phyloP scores from a whole-genome alignment of 805 yeast genomes.

The Starmerella davenportii region DNA sequence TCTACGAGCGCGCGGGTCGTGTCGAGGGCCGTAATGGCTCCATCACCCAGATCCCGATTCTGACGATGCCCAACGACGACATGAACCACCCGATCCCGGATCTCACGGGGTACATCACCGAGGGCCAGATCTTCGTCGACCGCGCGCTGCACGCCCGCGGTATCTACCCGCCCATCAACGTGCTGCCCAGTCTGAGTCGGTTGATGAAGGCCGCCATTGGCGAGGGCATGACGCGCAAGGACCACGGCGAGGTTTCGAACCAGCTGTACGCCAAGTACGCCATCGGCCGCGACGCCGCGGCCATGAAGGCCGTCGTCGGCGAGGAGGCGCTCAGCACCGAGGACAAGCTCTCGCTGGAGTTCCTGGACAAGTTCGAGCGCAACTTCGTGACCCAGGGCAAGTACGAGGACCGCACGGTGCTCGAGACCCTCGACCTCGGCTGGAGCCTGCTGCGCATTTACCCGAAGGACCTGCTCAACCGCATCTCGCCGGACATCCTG shows the following conservation, averaged over 20 bases:
- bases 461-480: constrained; percentile 96
- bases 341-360: constrained; percentile 92
- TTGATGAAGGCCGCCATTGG: constrained; percentile 99
- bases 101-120: constrained; percentile 98
- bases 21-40: constrained; percentile 99
- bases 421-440: constrained; percentile 92
- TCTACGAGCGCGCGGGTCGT: constrained; percentile 99
- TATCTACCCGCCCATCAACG: constrained; percentile 97
- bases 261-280: constrained; percentile 98
- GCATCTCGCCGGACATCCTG: constrained; percentile 93
- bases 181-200: constrained; percentile 90
- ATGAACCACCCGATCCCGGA: constrained; percentile 99
- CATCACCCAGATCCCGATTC: constrained; percentile 94
- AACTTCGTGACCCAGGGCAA: constrained; percentile 92
- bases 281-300: constrained; percentile 99
- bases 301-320: constrained; percentile 99
- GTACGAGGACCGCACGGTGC: constrained; percentile 84
- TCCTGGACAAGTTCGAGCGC: constrained; percentile 93
- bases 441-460: constrained; percentile 96
- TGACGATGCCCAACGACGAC: constrained; percentile 99
- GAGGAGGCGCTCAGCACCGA: constrained; percentile 97
- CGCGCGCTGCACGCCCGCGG: constrained; percentile 94
- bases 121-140: constrained; percentile 95
- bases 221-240: constrained; percentile 99
- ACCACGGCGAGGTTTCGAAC: constrained; percentile 98